phyloP scores from a whole-genome alignment of 176 grass and related monocot species.

The Aechmea fasciata region DNA sequence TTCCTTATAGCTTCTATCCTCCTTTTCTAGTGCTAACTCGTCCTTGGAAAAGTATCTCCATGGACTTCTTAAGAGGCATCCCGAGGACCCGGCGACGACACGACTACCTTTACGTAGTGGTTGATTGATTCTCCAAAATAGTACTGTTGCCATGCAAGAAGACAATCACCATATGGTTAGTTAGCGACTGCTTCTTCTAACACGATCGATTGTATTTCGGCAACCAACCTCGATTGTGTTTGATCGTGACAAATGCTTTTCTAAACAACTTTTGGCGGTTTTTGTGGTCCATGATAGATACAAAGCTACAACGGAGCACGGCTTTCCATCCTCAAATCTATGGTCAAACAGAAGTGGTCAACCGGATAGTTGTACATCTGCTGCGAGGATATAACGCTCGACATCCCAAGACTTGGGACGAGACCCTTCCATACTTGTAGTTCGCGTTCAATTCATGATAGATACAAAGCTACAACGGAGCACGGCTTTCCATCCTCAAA shows the following conservation, averaged over 20 bases:
- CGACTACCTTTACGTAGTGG: too few relatives aligned
- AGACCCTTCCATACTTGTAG: not conserved
- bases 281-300: conserved; percentile 7
- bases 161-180: too few relatives aligned
- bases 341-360: not conserved
- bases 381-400: conserved; percentile 1
- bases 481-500: not conserved
- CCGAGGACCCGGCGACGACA: too few relatives aligned
- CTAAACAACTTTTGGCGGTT: conserved; percentile 3
- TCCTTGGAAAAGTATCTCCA: not conserved
- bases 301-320: not conserved
- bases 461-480: not conserved
- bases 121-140: too few relatives aligned
- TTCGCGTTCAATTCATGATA: conserved; percentile 21
- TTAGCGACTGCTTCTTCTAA: too few relatives aligned
- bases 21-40: not conserved
- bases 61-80: too few relatives aligned
- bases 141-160: too few relatives aligned
- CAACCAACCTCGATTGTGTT: conserved; percentile 3
- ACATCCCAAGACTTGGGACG: conserved; percentile 2
- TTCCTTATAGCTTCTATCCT: too few relatives aligned
- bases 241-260: not conserved
- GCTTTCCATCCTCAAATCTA: not conserved
- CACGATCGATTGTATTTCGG: not conserved
- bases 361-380: not conserved